These are phyloP conservation scores for Schrenkiella parvula DNA, from an alignment of 345 rosid species.

Conservation along the genomic window DNA sequence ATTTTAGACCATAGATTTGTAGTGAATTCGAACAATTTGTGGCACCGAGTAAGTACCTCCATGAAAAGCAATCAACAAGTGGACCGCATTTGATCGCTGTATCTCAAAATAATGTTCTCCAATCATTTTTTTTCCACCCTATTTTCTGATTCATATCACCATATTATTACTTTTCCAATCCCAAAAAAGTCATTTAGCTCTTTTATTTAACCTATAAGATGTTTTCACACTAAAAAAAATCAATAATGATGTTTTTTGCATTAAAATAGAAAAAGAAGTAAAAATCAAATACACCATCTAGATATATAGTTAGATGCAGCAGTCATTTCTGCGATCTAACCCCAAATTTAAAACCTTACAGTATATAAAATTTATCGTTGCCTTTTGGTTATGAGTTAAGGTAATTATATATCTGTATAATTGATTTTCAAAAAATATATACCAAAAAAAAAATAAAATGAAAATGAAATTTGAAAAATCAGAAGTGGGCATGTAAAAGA, in stretches of 20 bases:
- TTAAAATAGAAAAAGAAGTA: no score
- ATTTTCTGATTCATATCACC: not conserved
- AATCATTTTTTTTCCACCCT: conserved; percentile 15
- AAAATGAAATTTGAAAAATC: conserved; percentile 2
- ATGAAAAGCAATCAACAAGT: conserved; percentile 25
- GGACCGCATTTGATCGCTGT: conserved; percentile 12
- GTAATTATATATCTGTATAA: no score
- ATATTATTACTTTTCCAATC: not conserved
- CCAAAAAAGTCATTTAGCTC: not conserved
- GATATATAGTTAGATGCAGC: not conserved
- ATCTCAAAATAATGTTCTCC: conserved; percentile 25
- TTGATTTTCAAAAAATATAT: not conserved
- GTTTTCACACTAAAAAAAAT: not conserved
- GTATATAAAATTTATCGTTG: no score
- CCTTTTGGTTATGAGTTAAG: not conserved
- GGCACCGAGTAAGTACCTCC: conserved; percentile 14
- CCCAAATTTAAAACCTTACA: no score
- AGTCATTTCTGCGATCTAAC: not conserved
- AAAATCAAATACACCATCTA: not conserved
- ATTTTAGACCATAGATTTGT: not conserved
- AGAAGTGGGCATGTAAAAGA: conserved; percentile 18
- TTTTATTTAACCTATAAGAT: not conserved
- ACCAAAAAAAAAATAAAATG: not conserved
- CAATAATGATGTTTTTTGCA: not conserved
- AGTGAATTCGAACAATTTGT: conserved; percentile 17